Conservation (phyloP, 805 yeast genomes). For the Candida adriatica region DNA sequence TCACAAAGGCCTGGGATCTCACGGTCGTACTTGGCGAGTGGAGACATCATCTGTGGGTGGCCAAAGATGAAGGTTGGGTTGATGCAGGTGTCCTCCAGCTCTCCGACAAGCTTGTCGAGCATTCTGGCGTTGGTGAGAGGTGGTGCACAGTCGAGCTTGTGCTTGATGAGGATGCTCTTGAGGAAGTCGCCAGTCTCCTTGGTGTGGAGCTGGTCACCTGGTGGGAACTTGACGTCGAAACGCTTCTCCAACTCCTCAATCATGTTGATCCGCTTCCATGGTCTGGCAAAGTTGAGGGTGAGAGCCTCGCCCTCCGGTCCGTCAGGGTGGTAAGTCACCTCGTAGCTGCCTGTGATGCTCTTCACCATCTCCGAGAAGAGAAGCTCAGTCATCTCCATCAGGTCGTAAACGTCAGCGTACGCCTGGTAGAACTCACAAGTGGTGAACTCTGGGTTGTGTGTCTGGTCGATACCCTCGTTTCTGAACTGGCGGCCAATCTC, state of each 20-base stretch:
- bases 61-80: conserved; percentile 98
- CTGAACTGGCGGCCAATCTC: conserved; percentile 99
- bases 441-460: conserved; percentile 98
- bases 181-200: conserved; percentile 89
- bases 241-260: conserved; percentile 89
- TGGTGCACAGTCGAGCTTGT: conserved; percentile 81
- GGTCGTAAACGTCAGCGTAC: conserved; percentile 92
- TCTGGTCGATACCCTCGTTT: conserved; percentile 97
- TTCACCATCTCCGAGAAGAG: conserved; percentile 97
- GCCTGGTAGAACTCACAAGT: conserved; percentile 99
- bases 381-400: conserved; percentile 88
- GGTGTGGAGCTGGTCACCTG: conserved; percentile 93
- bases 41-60: conserved; percentile 99
- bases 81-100: conserved; percentile 87
- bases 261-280: conserved; percentile 99
- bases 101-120: conserved; percentile 98
- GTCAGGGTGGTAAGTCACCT: conserved; percentile 84
- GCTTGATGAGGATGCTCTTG: conserved; percentile 67
- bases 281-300: conserved; percentile 84
- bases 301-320: conserved; percentile 80
- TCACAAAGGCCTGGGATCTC: conserved; percentile 92
- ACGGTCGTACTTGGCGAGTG: conserved; percentile 95
- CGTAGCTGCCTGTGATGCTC: conserved; percentile 85
- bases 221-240: conserved; percentile 84
- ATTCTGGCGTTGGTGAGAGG: conserved; percentile 97